These are phyloP conservation scores for Hibiscus syriacus DNA, from an alignment of 345 rosid species.

Conservation along the genomic window DNA sequence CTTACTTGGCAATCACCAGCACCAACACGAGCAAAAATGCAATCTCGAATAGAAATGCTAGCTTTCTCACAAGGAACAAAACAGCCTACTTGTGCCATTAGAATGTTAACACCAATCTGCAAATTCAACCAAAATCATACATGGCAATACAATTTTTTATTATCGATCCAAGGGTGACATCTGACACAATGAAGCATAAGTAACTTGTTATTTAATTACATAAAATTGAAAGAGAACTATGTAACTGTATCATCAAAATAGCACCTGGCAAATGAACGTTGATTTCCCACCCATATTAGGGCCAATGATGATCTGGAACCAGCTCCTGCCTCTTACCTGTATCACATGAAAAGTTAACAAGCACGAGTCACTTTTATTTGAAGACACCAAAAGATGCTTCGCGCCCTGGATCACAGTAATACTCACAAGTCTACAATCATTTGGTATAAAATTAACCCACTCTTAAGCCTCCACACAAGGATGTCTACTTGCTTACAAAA, in stretches of 20 bases:
- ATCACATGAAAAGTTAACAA: constrained; percentile 19
- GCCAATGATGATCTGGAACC: constrained; percentile 98
- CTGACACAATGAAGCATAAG: background rate
- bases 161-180: background rate
- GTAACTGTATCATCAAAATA: background rate
- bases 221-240: background rate
- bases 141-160: background rate
- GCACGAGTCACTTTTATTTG: constrained; percentile 12
- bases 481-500: constrained; percentile 89
- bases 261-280: constrained; percentile 91
- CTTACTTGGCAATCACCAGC: constrained; percentile 99
- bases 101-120: constrained; percentile 85
- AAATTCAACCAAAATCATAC: constrained; percentile 10
- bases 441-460: constrained; percentile 99
- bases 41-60: constrained; percentile 80
- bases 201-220: background rate
- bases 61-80: constrained; percentile 96
- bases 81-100: constrained; percentile 99
- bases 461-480: constrained; percentile 99
- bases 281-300: constrained; percentile 99
- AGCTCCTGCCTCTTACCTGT: constrained; percentile 83
- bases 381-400: constrained; percentile 16
- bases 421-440: constrained; percentile 90
- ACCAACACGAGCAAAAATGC: constrained; percentile 97
- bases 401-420: constrained; percentile 1